Percentiles rank a stretch among this genome's conserved stretches.
These are phyloP conservation scores for Fistulifera solaris DNA, from an alignment of 108 stramenopile species.

Conservation along the genomic window DNA sequence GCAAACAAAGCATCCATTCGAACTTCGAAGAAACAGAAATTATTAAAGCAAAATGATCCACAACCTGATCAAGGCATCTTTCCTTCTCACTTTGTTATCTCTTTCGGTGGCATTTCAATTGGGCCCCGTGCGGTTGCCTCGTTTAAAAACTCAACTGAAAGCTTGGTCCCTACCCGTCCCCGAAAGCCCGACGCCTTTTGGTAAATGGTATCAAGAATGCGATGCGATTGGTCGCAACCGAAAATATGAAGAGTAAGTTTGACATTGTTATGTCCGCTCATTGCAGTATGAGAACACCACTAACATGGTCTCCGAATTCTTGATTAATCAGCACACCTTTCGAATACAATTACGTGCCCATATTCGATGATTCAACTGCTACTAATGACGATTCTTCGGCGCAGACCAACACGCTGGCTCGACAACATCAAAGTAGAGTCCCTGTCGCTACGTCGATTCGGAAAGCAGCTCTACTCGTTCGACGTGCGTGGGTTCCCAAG, in stretches of 20 bases:
- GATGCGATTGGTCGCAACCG: neutral
- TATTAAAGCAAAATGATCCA: neutral
- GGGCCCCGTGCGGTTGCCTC: neutral
- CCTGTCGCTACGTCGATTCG: too few species aligned
- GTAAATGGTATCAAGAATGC: conserved; percentile 5
- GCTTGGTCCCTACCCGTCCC: conserved; percentile 2
- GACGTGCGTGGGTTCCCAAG: too few species aligned
- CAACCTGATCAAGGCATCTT: neutral
- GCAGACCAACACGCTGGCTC: too few species aligned
- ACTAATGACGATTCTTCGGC: too few species aligned
- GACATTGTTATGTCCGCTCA: too few species aligned
- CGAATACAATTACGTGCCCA: too few species aligned
- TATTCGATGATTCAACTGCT: too few species aligned
- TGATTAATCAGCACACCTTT: too few species aligned
- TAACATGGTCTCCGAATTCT: too few species aligned
- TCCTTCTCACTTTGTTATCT: neutral
- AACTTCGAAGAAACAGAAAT: neutral
- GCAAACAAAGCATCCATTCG: neutral
- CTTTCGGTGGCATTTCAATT: neutral
- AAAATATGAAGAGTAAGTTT: conserved; percentile 4
- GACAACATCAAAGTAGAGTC: too few species aligned
- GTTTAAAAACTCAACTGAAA: neutral
- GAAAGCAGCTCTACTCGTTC: too few species aligned
- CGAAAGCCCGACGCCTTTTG: neutral
- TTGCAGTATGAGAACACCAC: too few species aligned